Evolutionary conservation across 1,284 basidiomycete species (phyloP), one percentile per base, ranked within the genome.

Genomic region (Pascua sp.): DNA sequence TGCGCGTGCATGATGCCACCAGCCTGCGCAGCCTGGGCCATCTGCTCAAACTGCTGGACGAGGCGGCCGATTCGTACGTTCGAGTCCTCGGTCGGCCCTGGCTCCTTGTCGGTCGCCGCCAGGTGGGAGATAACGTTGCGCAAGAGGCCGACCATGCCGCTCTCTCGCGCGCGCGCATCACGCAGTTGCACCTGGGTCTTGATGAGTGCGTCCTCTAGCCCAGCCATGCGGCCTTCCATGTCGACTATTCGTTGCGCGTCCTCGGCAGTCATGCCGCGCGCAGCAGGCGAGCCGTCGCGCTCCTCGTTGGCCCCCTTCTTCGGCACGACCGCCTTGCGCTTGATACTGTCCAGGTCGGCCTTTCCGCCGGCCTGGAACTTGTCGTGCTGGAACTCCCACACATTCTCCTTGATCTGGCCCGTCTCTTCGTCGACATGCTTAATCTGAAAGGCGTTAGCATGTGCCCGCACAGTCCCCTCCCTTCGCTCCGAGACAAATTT

Each of bases 341-440:
- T 93, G 79, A 97, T 96, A 68, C 91, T 90, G 73, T 97, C 92
- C 50, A 97, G 85, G 13, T 86, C 86, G 53, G 90, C 86, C 47
- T 86, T 86, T 39, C 89, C 81, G 74, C 93, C 89, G 9, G 90
- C 86, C 66, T 89, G 88, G 76, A 98, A 98, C 71, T 92, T 88
- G 7, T 93, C 91, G 76, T 98, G 94, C 52, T 89, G 86, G 75
- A 98, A 98, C 37, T 93, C 95, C 94, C 95, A 98, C 60, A 86
- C 68, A 49, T 71, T 73, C 47, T 73, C 72, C 59, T 70, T 70
- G 56, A 75, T 69, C 43, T 68, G 67, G 4, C 70, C 70, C 37
- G 68, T 65, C 10, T 69, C 67, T 41, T 71, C 68, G 43, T 74
- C 72, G 17, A 71, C 66, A 50, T 75, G 72, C 52, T 76, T 76